These are phyloP conservation scores for Clonostachys sp. DNA, from an alignment of 2,329 filamentous ascomycete species.

Conservation along the genomic window DNA sequence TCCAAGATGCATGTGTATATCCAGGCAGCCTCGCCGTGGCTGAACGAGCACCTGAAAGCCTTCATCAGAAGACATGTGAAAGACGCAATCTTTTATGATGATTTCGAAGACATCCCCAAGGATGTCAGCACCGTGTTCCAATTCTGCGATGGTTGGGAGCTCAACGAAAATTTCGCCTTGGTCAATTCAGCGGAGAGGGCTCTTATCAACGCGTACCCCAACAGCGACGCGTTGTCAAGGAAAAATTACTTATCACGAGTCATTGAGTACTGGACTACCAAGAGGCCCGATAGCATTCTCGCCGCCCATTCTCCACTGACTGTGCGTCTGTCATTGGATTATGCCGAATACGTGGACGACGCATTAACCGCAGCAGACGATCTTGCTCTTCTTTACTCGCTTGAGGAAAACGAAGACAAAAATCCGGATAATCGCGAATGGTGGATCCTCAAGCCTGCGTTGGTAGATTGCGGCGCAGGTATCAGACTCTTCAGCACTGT, in stretches of 20 bases:
- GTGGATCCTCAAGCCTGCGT: conserved; percentile 32
- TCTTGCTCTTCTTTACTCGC: conserved; percentile 22
- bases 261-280: conserved; percentile 28
- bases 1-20: too few relatives aligned
- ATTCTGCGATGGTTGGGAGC: conserved; percentile 24
- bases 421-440: conserved; percentile 20
- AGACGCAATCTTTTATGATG: too few relatives aligned
- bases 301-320: conserved; percentile 21
- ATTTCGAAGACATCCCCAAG: background rate
- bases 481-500: conserved; percentile 31
- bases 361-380: conserved; percentile 24
- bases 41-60: too few relatives aligned
- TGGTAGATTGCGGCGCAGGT: conserved; percentile 30
- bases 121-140: conserved; percentile 12
- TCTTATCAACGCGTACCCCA: conserved; percentile 31
- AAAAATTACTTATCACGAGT: conserved; percentile 27
- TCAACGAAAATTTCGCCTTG: conserved; percentile 23
- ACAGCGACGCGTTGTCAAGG: conserved; percentile 28
- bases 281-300: conserved; percentile 22
- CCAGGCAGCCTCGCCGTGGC: too few relatives aligned
- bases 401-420: conserved; percentile 24
- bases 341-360: conserved; percentile 30
- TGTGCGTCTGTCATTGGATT: conserved; percentile 26
- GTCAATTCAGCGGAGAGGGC: conserved; percentile 18
- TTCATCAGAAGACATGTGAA: too few relatives aligned